These are phyloP conservation scores for Mycosphaerella sp. DNA, from an alignment of 2,329 filamentous ascomycete genomes.

Conservation along the genomic window DNA sequence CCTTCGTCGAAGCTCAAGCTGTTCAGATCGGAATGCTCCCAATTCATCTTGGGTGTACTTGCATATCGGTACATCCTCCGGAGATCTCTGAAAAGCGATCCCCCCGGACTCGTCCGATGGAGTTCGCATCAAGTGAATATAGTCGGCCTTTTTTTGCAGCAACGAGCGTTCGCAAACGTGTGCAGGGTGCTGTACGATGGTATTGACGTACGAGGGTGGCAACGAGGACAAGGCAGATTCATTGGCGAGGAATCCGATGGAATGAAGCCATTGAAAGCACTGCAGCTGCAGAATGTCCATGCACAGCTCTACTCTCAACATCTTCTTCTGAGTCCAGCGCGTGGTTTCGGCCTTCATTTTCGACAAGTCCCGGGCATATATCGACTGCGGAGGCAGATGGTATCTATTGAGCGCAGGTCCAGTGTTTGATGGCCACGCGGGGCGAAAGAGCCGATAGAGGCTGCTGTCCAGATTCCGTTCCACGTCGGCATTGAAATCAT, in stretches of 20 bases:
- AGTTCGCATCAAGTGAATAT: neutral
- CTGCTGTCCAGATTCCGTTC: constrained; percentile 19
- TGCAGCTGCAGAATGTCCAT: constrained; percentile 37
- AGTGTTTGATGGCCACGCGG: constrained; percentile 38
- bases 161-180: neutral
- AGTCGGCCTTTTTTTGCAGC: constrained; percentile 8
- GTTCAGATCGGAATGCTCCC: constrained; percentile 31
- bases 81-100: constrained; percentile 3
- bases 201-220: constrained; percentile 21
- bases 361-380: constrained; percentile 36
- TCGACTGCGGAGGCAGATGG: constrained; percentile 40
- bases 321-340: constrained; percentile 39
- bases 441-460: constrained; percentile 3
- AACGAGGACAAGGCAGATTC: constrained; percentile 13
- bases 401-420: constrained; percentile 23
- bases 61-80: constrained; percentile 17
- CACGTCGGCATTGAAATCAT: constrained; percentile 19
- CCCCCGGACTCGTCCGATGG: neutral
- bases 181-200: constrained; percentile 9
- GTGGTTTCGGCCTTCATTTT: constrained; percentile 31
- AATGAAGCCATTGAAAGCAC: constrained; percentile 29
- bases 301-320: constrained; percentile 37
- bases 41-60: constrained; percentile 36
- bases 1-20: constrained; percentile 23
- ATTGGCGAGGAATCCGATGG: constrained; percentile 12